Base-by-base conservation (phyloP, 257 asterid genomes). In the Lavandula angustifolia region DNA sequence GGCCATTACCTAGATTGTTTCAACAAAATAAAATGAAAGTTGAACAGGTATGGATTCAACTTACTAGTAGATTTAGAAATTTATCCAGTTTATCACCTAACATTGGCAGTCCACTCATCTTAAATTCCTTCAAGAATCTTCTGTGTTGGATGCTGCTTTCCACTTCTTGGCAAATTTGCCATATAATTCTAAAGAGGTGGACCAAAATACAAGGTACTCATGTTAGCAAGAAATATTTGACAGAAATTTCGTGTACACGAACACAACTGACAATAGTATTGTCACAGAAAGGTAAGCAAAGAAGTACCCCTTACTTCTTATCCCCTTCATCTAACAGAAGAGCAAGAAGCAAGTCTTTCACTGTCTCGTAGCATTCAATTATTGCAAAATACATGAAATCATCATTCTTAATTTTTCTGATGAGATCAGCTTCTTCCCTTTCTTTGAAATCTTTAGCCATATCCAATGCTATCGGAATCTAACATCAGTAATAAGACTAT, bases 401-500 rank as follows among this genome's bases (percentile, higher is more conserved):
- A 49, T 94, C 99, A 57, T 65, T 81, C 73, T 66, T 83, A 50
- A 94, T 94, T 86, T 86, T 94, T 92, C 80, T 79, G 82, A 90
- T 81, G 69, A 94, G 85, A 47, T 94, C 99, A 70, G 76, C 87
- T 70, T 94, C 98, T 50, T 88, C 96, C 79, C 73, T 79, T 74
- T 81, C 95, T 68, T 73, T 90, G 78, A 77, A 79, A 77, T 86
- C 98, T 79, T 90, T 90, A 52, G 95, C 99, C 98, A 94, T 94
- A 83, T 90, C 99, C 76, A 94, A 76, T 35, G 96, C 99, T 67
- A 90, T 94, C 40, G 99, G 99, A 83, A 94, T 94, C 99, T 94
- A 73, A 53, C 12, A 69, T 64, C 76, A 69, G 54, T 32, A 63
- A 32, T 13, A 70, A 69, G 54, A 58, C 33, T 60, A 68, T 66